Percentiles rank a stretch among this genome's conserved stretches.
phyloP scores from a whole-genome alignment of 2,329 filamentous ascomycete genomes.

The Fusarium verrucosum region DNA sequence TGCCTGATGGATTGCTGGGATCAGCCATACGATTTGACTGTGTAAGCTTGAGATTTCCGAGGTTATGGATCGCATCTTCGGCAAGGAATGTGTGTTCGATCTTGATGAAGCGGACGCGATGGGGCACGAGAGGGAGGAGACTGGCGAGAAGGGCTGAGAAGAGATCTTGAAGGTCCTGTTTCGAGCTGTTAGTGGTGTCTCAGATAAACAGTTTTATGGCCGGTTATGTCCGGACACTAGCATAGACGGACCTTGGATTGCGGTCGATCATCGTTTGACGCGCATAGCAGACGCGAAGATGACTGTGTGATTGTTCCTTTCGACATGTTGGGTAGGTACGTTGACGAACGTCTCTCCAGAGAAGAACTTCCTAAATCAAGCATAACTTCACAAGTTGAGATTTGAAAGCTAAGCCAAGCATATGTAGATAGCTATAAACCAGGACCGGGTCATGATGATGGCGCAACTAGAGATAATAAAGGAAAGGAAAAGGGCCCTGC shows the following conservation, averaged over 20 bases:
- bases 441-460: background rate
- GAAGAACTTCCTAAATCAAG: conserved; percentile 6
- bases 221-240: conserved; percentile 9
- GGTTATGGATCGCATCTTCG: conserved; percentile 96
- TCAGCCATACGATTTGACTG: conserved; percentile 99
- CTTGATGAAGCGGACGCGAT: conserved; percentile 88
- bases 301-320: conserved; percentile 67
- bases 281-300: conserved; percentile 91
- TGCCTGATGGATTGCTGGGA: conserved; percentile 91
- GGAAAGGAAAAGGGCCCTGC: conserved; percentile 19
- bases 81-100: conserved; percentile 94
- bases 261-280: conserved; percentile 96
- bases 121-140: conserved; percentile 80
- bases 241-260: conserved; percentile 82
- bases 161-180: conserved; percentile 93
- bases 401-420: background rate
- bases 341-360: conserved; percentile 16
- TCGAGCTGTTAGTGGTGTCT: conserved; percentile 1
- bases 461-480: conserved; percentile 27
- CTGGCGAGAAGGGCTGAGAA: conserved; percentile 96
- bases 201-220: background rate
- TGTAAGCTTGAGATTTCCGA: conserved; percentile 96
- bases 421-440: background rate
- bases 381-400: conserved; percentile 5
- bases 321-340: conserved; percentile 17